Percentiles rank a stretch among this genome's conserved stretches.
Evolutionary conservation across 192 early-diverging fungal genomes (phyloP).

Genomic region (Irineochytrium annulatum): DNA sequence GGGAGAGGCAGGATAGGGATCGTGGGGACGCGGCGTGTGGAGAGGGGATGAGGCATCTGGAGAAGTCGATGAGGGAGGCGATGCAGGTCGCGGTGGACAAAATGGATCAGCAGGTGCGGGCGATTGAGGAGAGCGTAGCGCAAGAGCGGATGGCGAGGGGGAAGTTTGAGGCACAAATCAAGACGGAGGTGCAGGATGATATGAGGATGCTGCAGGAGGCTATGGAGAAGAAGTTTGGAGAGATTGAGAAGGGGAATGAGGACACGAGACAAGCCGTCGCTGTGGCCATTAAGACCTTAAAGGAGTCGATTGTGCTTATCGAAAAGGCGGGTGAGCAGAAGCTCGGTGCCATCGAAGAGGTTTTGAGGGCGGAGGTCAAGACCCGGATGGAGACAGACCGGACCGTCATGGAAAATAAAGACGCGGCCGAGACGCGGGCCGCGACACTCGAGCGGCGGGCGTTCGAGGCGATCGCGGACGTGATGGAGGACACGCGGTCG

Average conservation of each 20-base stretch:
- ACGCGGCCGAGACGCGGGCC: neutral
- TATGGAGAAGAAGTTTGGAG: conserved; percentile 23
- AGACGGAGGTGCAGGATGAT: conserved; percentile 24
- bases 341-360: conserved; percentile 29
- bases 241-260: conserved; percentile 17
- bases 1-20: conserved; percentile 32
- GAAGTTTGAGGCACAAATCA: conserved; percentile 26
- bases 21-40: neutral
- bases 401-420: neutral
- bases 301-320: conserved; percentile 27
- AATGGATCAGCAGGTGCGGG: conserved; percentile 11
- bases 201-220: conserved; percentile 23
- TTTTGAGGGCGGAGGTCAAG: conserved; percentile 39
- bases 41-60: conserved; percentile 23
- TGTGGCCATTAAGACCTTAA: conserved; percentile 26
- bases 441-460: conserved; percentile 4
- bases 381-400: conserved; percentile 30
- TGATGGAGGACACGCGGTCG: conserved; percentile 17
- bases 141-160: conserved; percentile 16
- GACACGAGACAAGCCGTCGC: conserved; percentile 16
- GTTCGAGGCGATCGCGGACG: conserved; percentile 19
- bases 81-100: conserved; percentile 12
- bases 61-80: conserved; percentile 20
- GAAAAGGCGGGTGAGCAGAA: conserved; percentile 28
- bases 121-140: conserved; percentile 8